Conservation (phyloP, 352 stramenopile genomes). For the Pythium phragmitis region DNA sequence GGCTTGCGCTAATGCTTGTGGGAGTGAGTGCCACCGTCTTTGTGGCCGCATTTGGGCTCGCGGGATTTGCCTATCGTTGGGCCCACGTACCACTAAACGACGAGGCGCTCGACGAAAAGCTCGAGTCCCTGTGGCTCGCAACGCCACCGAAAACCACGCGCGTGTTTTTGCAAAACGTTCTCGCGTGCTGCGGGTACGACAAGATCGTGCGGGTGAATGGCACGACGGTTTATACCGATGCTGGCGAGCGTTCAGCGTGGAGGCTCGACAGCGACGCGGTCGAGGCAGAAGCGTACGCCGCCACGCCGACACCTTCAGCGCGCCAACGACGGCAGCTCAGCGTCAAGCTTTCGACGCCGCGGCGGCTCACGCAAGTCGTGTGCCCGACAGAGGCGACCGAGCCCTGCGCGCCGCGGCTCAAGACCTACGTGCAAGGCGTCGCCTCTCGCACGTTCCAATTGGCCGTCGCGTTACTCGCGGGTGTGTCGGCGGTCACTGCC, state of each 20-base stretch:
- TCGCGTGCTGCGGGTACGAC: slow-evolving; percentile 29
- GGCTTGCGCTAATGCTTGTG: slow-evolving; percentile 34
- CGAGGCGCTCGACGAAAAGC: slow-evolving; percentile 22
- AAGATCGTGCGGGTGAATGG: slow-evolving; percentile 20
- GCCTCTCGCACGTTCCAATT: slow-evolving; percentile 22
- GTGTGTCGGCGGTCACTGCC: not conserved
- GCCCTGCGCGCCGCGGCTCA: slow-evolving; percentile 20
- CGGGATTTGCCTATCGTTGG: slow-evolving; percentile 45
- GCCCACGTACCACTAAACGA: slow-evolving; percentile 19
- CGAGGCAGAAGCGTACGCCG: slow-evolving; percentile 6
- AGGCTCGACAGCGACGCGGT: slow-evolving; percentile 5
- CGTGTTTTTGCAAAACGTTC: slow-evolving; percentile 28
- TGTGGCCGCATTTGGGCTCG: slow-evolving; percentile 33
- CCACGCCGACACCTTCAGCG: not conserved
- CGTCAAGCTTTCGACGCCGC: not conserved
- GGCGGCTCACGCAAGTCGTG: slow-evolving; percentile 19
- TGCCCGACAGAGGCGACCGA: slow-evolving; percentile 17
- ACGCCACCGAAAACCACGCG: slow-evolving; percentile 22
- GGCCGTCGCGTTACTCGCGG: slow-evolving; percentile 3
- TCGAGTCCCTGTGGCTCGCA: slow-evolving; percentile 23
- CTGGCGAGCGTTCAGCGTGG: slow-evolving; percentile 20
- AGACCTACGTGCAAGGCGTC: slow-evolving; percentile 17
- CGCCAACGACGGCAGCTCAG: slow-evolving; percentile 18
- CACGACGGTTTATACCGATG: slow-evolving; percentile 21
- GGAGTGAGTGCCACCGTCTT: slow-evolving; percentile 43